phyloP scores from a whole-genome alignment of 1,284 basidiomycete species.

The Stygiomarasmius scandens region DNA sequence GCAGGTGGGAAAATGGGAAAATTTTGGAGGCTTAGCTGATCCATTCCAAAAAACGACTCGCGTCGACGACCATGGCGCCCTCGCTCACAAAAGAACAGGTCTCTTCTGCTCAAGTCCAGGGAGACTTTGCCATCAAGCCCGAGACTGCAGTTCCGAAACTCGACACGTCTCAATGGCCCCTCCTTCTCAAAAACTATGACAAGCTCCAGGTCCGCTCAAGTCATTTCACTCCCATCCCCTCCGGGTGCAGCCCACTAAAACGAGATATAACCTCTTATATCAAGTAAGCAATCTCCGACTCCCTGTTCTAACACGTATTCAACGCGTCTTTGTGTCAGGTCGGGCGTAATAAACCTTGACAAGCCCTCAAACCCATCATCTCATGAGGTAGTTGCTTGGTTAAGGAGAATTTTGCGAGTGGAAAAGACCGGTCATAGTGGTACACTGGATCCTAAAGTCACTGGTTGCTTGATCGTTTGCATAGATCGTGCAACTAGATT shows the following conservation, averaged over 20 bases:
- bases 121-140: conserved; percentile 85
- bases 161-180: conserved; percentile 96
- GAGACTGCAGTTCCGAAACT: conserved; percentile 75
- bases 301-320: conserved; percentile 10
- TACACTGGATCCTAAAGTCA: conserved; percentile 98
- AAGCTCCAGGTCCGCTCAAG: conserved; percentile 92
- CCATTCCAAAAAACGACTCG: conserved; percentile 4
- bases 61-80: conserved; percentile 45
- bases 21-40: too few species aligned
- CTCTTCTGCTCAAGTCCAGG: conserved; percentile 69
- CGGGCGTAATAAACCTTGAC: conserved; percentile 98
- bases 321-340: conserved; percentile 48
- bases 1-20: too few species aligned
- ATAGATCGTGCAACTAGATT: conserved; percentile 99
- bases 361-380: conserved; percentile 99
- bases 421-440: conserved; percentile 99
- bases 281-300: conserved; percentile 56
- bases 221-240: conserved; percentile 97
- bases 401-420: conserved; percentile 91
- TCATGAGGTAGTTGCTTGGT: conserved; percentile 99
- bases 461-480: conserved; percentile 97
- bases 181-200: conserved; percentile 99
- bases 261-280: conserved; percentile 91
- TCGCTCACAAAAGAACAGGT: conserved; percentile 67
- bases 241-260: conserved; percentile 90